Evolutionary conservation across 768 basidiomycete genomes (phyloP).

Genomic region (Russula earlei): DNA sequence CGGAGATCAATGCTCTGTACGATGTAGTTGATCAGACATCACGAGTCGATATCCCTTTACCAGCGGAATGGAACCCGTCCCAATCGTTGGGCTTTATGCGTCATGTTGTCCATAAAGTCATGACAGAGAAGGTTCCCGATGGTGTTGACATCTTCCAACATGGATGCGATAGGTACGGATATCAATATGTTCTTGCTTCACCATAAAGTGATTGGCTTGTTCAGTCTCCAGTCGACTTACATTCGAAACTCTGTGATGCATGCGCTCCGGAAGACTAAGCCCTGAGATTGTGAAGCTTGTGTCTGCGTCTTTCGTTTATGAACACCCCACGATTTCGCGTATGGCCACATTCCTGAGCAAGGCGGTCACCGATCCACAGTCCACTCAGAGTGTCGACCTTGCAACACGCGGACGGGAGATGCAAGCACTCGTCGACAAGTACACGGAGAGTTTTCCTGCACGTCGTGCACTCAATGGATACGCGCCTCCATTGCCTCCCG

Average conservation of each 20-base stretch:
- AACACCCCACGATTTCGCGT: slow-evolving; percentile 19
- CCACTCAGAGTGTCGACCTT: background rate
- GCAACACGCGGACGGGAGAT: slow-evolving; percentile 16
- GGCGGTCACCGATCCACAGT: slow-evolving; percentile 1
- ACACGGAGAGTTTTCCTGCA: slow-evolving; percentile 20
- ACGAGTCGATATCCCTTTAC: slow-evolving; percentile 24
- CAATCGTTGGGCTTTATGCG: slow-evolving; percentile 27
- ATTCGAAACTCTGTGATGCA: slow-evolving; percentile 24
- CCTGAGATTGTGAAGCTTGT: slow-evolving; percentile 14
- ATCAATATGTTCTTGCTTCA: background rate
- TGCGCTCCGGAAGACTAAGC: slow-evolving; percentile 20
- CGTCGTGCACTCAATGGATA: background rate
- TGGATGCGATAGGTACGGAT: slow-evolving; percentile 33
- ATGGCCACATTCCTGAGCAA: slow-evolving; percentile 16
- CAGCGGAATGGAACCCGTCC: slow-evolving; percentile 23
- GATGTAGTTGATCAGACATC: slow-evolving; percentile 27
- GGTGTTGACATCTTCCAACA: slow-evolving; percentile 32
- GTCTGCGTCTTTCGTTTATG: slow-evolving; percentile 21
- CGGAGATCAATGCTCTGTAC: slow-evolving; percentile 35
- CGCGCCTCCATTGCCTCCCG: background rate
- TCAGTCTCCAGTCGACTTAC: slow-evolving; percentile 23
- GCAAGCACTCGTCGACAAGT: slow-evolving; percentile 19
- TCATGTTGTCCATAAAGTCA: slow-evolving; percentile 27
- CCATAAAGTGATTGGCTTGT: background rate
- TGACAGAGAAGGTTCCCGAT: slow-evolving; percentile 25